phyloP scores from a whole-genome alignment of 2,329 filamentous ascomycete genomes.

The Paecilomyces fulvus region DNA sequence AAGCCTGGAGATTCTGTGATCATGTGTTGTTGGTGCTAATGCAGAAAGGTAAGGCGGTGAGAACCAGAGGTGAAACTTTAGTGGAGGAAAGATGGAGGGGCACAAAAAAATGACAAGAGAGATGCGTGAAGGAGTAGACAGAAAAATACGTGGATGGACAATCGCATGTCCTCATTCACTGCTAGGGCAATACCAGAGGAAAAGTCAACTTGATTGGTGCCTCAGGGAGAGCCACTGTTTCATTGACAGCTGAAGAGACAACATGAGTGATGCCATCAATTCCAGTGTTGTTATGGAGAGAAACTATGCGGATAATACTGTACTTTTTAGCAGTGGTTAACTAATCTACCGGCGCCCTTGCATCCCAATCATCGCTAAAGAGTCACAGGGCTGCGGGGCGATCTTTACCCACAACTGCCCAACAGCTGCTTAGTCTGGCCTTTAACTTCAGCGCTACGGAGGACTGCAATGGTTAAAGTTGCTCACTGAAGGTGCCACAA shows the following conservation, averaged over 20 bases:
- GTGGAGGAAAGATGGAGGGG: neutral
- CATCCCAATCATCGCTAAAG: neutral
- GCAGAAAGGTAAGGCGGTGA: conserved; percentile 5
- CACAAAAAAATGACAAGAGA: neutral
- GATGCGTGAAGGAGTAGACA: neutral
- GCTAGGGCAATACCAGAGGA: neutral
- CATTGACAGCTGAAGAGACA: neutral
- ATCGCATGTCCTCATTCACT: neutral
- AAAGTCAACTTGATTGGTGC: too few species aligned
- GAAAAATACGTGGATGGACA: neutral
- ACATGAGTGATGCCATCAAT: too few species aligned
- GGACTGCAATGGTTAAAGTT: neutral
- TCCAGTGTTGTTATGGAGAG: too few species aligned
- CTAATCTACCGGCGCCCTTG: neutral
- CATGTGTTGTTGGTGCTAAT: conserved; percentile 15
- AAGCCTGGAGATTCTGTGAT: conserved; percentile 15
- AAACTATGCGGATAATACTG: too few species aligned
- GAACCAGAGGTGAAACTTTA: neutral
- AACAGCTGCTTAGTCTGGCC: neutral
- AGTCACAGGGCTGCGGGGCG: neutral
- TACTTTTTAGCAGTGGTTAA: neutral
- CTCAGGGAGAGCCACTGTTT: neutral
- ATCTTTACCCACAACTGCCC: neutral
- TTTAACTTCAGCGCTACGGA: neutral
- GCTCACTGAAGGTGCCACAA: neutral